phyloP scores from a whole-genome alignment of 495 filamentous ascomycete species.

The Podospora anserina region DNA sequence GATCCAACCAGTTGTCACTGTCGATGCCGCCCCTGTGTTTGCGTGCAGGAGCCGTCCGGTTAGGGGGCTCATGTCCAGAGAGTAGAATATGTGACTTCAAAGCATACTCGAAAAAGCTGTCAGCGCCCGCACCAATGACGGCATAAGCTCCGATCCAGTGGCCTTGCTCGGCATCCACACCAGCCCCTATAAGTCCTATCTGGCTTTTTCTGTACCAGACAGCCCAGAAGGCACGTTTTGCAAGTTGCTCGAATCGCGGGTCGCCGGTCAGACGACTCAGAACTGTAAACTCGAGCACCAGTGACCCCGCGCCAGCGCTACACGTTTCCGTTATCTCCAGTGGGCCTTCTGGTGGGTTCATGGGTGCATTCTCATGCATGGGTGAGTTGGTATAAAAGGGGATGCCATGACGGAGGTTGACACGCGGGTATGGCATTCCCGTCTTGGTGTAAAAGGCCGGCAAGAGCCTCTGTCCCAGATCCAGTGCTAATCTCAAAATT shows the following conservation, averaged over 20 bases:
- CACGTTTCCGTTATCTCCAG: constrained; percentile 91
- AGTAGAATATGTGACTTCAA: constrained; percentile 89
- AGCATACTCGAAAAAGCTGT: constrained; percentile 98
- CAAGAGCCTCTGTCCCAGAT: constrained; percentile 76
- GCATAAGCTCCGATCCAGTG: constrained; percentile 84
- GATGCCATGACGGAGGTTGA: constrained; percentile 88
- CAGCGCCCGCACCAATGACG: constrained; percentile 91
- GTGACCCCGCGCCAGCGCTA: constrained; percentile 89
- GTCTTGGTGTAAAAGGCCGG: constrained; percentile 88
- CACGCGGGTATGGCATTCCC: constrained; percentile 88
- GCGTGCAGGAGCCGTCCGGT: constrained; percentile 44
- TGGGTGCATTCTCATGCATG: constrained; percentile 47
- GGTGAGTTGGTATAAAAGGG: constrained; percentile 85
- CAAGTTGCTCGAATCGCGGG: constrained; percentile 77
- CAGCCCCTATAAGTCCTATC: constrained; percentile 84
- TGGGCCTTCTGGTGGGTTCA: constrained; percentile 35
- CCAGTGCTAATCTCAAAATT: constrained; percentile 76
- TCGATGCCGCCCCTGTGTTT: constrained; percentile 40
- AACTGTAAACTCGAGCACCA: constrained; percentile 88
- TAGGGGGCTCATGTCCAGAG: constrained; percentile 62
- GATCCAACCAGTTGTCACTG: constrained; percentile 46
- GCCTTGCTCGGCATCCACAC: constrained; percentile 87
- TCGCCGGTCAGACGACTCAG: constrained; percentile 87
- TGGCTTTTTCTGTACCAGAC: constrained; percentile 84
- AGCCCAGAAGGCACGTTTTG: constrained; percentile 91